Conservation (phyloP, 192 early-diverging fungal genomes). For the Coemansia interrupta region DNA sequence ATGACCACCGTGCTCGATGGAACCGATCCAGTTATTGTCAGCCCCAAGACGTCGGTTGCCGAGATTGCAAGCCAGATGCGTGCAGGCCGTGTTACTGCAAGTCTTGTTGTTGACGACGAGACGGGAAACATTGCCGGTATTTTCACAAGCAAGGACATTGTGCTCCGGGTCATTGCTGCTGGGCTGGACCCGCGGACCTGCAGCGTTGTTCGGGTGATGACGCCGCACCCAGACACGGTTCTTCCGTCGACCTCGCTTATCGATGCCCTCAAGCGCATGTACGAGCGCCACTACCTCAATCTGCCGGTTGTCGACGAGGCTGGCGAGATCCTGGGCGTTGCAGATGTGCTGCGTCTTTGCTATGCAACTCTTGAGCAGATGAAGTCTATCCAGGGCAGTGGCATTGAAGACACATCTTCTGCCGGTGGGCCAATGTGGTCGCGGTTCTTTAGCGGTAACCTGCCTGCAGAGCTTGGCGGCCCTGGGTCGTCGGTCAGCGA, state of each 20-base stretch:
- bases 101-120: slow-evolving; percentile 68
- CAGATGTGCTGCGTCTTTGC: slow-evolving; percentile 79
- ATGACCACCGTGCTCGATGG: slow-evolving; percentile 77
- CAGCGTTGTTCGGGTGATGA: slow-evolving; percentile 96
- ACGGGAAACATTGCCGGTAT: slow-evolving; percentile 74
- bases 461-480: slow-evolving; percentile 59
- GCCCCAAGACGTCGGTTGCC: slow-evolving; percentile 62
- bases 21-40: slow-evolving; percentile 59
- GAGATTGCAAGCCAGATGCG: slow-evolving; percentile 77
- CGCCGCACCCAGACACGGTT: slow-evolving; percentile 81
- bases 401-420: slow-evolving; percentile 17
- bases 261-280: slow-evolving; percentile 81
- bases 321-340: slow-evolving; percentile 69
- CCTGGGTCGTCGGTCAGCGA: slow-evolving; percentile 64
- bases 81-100: slow-evolving; percentile 67
- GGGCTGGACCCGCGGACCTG: slow-evolving; percentile 84
- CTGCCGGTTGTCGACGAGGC: slow-evolving; percentile 73
- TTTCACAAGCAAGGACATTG: slow-evolving; percentile 88
- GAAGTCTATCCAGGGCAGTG: slow-evolving; percentile 56
- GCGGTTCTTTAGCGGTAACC: slow-evolving; percentile 72
- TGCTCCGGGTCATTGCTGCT: slow-evolving; percentile 83
- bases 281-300: slow-evolving; percentile 83
- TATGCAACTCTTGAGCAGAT: slow-evolving; percentile 81
- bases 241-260: slow-evolving; percentile 68
- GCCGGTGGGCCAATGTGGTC: slow-evolving; percentile 66